A percentile compares a stretch with the other conserved stretches of the same genome.
Conservation (phyloP, 1,139 yeast genomes). For the Hanseniaspora uvarum region DNA sequence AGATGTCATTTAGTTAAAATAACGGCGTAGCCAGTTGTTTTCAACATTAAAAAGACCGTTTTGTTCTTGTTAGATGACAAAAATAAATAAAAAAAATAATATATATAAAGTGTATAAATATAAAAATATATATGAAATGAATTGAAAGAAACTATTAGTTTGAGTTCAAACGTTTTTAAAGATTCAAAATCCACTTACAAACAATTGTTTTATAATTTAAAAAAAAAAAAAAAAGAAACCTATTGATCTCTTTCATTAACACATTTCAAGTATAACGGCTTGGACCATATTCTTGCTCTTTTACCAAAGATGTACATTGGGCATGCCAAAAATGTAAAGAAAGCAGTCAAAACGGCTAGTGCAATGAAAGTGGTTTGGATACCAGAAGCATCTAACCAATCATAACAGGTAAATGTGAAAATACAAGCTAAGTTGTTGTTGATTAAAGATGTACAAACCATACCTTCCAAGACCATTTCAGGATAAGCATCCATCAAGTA, state of each 20-base stretch:
- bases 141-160: background rate
- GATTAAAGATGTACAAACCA: conserved; percentile 77
- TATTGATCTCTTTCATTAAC: background rate
- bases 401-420: conserved; percentile 67
- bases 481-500: conserved; percentile 66
- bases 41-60: no score
- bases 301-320: conserved; percentile 72
- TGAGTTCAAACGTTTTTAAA: background rate
- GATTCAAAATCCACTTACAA: background rate
- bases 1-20: conserved; percentile 5
- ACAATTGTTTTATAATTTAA: no score
- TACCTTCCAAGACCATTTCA: conserved; percentile 66
- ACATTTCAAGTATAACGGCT: background rate
- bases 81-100: no score
- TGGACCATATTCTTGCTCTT: conserved; percentile 56
- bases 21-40: no score
- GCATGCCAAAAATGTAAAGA: conserved; percentile 48
- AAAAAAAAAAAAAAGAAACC: background rate
- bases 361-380: conserved; percentile 64
- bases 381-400: conserved; percentile 61
- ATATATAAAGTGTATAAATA: background rate
- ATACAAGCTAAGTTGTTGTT: conserved; percentile 69
- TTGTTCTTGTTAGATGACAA: no score
- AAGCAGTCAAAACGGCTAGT: conserved; percentile 60
- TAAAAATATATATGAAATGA: background rate